These are phyloP conservation scores for Syncephalis plumigaleata DNA, from an alignment of 371 early-diverging fungal genomes.

Conservation along the genomic window DNA sequence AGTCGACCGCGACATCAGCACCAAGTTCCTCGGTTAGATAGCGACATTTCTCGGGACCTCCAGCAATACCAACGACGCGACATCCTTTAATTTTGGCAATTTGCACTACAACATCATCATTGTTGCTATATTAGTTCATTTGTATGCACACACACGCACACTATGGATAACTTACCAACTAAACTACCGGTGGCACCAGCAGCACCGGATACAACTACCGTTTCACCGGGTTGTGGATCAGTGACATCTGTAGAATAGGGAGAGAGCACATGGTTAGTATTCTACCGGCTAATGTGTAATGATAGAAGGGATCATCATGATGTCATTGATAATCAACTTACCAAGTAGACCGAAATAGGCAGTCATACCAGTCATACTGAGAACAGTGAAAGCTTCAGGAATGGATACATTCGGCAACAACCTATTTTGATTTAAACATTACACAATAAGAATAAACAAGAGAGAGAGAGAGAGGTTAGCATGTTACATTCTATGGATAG, in stretches of 20 bases:
- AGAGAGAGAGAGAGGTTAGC: background rate
- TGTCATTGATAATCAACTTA: no score
- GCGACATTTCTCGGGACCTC: slow-evolving; percentile 49
- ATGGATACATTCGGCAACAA: background rate
- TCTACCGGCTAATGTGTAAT: no score
- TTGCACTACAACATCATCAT: slow-evolving; percentile 18
- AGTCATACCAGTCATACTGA: slow-evolving; percentile 45
- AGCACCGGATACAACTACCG: slow-evolving; percentile 36
- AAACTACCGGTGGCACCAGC: slow-evolving; percentile 37
- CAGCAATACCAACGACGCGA: slow-evolving; percentile 49
- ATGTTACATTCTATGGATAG: no score
- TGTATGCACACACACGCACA: slow-evolving; percentile 17
- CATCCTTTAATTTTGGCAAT: slow-evolving; percentile 42
- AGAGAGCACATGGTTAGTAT: no score
- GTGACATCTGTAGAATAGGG: slow-evolving; percentile 11
- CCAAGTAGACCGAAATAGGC: slow-evolving; percentile 36
- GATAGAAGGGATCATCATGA: no score
- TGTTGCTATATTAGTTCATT: background rate
- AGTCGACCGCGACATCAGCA: slow-evolving; percentile 59
- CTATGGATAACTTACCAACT: slow-evolving; percentile 18
- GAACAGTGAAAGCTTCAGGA: slow-evolving; percentile 6
- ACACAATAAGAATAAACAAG: background rate
- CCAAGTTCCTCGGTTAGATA: slow-evolving; percentile 31
- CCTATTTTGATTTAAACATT: background rate
- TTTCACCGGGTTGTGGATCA: slow-evolving; percentile 43